These are phyloP conservation scores for Fusarium armeniacum DNA, from an alignment of 2,329 filamentous ascomycete genomes.

Conservation along the genomic window DNA sequence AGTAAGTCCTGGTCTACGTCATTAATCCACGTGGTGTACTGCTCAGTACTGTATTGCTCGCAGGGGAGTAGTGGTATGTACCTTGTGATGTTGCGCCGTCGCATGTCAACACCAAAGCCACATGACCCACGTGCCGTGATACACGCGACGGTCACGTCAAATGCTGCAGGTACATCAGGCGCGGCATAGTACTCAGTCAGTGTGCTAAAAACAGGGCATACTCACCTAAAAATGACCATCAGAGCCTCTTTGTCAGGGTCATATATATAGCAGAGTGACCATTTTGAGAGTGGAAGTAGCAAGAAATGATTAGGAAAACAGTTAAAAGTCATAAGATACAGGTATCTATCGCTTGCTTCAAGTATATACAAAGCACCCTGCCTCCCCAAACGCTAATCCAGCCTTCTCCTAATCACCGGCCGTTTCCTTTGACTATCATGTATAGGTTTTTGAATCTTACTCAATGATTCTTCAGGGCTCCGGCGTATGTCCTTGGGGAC, in stretches of 20 bases:
- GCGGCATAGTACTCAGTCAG: constrained; percentile 42
- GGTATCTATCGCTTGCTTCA: constrained; percentile 56
- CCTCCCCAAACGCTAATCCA: constrained; percentile 56
- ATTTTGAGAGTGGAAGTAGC: constrained; percentile 23
- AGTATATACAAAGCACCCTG: constrained; percentile 58
- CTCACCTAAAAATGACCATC: constrained; percentile 45
- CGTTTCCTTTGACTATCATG: constrained; percentile 59
- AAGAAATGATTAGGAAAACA: constrained; percentile 43
- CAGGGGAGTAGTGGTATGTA: constrained; percentile 1
- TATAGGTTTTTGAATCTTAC: constrained; percentile 64
- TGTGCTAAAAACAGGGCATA: constrained; percentile 43
- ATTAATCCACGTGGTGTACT: constrained; percentile 43
- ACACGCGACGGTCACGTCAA: constrained; percentile 43
- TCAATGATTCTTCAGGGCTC: constrained; percentile 62
- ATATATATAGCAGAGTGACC: constrained; percentile 39
- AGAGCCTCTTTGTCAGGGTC: constrained; percentile 22
- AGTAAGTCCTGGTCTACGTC: constrained; percentile 26
- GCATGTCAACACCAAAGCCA: constrained; percentile 48
- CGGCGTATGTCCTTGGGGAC: constrained; percentile 55
- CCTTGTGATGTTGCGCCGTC: constrained; percentile 43
- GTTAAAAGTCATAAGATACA: constrained; percentile 56
- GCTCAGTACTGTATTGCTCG: constrained; percentile 8
- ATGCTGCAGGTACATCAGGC: constrained; percentile 47
- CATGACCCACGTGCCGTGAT: constrained; percentile 50
- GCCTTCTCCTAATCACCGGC: constrained; percentile 58